These are phyloP conservation scores for Marchantia paleacea DNA, from an alignment of 225 moss, liverwort and hornwort species.

Conservation along the genomic window DNA sequence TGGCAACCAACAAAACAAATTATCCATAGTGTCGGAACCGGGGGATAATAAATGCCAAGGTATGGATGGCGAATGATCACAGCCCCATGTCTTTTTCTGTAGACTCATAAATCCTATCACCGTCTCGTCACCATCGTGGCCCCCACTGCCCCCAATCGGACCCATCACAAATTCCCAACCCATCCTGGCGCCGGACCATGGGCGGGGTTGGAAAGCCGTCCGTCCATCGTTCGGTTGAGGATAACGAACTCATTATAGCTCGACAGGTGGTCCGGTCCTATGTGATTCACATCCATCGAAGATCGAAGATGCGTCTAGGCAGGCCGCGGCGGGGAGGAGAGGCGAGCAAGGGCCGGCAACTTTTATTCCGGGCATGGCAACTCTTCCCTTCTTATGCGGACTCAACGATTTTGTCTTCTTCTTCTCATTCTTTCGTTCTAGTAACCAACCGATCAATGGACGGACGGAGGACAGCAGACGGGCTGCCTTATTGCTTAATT, in stretches of 20 bases:
- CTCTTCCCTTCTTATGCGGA: neutral
- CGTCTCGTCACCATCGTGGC: constrained; percentile 2
- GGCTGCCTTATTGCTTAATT: neutral
- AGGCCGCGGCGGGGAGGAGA: neutral
- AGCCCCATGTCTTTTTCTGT: neutral
- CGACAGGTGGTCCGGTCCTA: neutral
- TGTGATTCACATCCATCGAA: neutral
- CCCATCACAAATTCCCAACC: too few relatives aligned
- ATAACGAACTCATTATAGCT: neutral
- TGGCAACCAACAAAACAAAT: neutral
- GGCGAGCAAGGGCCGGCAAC: neutral
- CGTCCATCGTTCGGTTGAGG: constrained; percentile 6
- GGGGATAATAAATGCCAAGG: neutral
- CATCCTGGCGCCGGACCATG: neutral
- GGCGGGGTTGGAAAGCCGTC: too few relatives aligned
- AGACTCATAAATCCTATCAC: neutral
- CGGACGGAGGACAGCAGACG: too few relatives aligned
- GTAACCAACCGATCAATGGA: neutral
- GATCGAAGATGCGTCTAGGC: neutral
- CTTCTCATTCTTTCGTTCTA: neutral
- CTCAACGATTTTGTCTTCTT: neutral
- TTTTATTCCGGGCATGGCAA: neutral
- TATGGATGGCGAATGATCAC: neutral
- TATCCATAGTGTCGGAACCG: constrained; percentile 15
- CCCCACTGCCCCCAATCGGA: neutral